These are phyloP conservation scores for Carallia pectinifolia DNA, from an alignment of 345 rosid species.

Conservation along the genomic window DNA sequence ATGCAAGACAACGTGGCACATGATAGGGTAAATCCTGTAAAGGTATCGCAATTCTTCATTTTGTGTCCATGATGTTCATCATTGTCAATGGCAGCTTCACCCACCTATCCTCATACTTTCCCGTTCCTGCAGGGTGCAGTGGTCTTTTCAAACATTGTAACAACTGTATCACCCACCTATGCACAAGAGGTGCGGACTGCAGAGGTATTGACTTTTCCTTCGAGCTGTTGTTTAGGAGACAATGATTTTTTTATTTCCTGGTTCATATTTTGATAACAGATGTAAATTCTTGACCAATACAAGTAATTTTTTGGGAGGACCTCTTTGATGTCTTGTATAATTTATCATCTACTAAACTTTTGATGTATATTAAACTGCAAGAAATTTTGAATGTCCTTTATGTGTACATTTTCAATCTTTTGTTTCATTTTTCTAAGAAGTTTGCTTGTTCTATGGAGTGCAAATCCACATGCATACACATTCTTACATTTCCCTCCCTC, in stretches of 20 bases:
- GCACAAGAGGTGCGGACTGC: slow-evolving; percentile 91
- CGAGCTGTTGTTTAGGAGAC: neutral
- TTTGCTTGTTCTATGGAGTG: too few species aligned
- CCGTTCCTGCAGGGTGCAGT: slow-evolving; percentile 71
- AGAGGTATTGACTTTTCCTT: slow-evolving; percentile 54
- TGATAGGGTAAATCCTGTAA: slow-evolving; percentile 82
- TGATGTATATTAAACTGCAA: too few species aligned
- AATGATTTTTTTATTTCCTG: neutral
- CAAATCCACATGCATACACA: too few species aligned
- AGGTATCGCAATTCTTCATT: slow-evolving; percentile 43
- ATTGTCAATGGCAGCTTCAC: slow-evolving; percentile 4
- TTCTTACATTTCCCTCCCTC: too few species aligned
- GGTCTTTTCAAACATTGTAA: slow-evolving; percentile 93
- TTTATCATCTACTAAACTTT: too few species aligned
- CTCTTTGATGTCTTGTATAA: too few species aligned
- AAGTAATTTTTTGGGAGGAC: too few species aligned
- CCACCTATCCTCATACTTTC: slow-evolving; percentile 9
- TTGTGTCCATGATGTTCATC: neutral
- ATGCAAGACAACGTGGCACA: slow-evolving; percentile 85
- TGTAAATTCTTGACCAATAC: too few species aligned
- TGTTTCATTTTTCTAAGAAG: too few species aligned
- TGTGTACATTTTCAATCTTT: too few species aligned
- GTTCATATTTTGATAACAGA: too few species aligned
- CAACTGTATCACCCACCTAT: slow-evolving; percentile 96
- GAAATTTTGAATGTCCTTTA: too few species aligned